Percentiles rank a stretch among this genome's conserved stretches.
Evolutionary conservation across 768 basidiomycete genomes (phyloP).

Genomic region (Russula sp.): DNA sequence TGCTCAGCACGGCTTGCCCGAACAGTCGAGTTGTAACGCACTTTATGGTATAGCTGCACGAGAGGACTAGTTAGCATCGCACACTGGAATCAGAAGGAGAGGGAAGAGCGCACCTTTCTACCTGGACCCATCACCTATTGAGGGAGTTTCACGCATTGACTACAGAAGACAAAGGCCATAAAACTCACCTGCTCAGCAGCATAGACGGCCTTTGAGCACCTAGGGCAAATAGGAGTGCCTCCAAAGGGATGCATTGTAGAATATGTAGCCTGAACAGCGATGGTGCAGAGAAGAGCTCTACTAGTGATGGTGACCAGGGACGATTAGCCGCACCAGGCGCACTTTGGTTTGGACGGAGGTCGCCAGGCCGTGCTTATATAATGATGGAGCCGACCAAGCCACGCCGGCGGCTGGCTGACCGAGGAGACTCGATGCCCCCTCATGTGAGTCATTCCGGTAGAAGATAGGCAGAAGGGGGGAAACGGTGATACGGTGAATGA

Average conservation of each 20-base stretch:
- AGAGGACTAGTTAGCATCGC: constrained; percentile 8
- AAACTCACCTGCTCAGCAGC: constrained; percentile 74
- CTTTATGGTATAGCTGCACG: constrained; percentile 73
- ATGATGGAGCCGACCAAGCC: neutral
- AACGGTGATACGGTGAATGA: neutral
- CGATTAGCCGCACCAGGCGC: neutral
- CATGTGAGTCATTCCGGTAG: neutral
- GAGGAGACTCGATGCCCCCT: neutral
- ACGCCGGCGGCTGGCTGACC: neutral
- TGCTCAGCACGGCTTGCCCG: constrained; percentile 10
- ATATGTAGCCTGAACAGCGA: neutral
- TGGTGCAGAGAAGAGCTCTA: neutral
- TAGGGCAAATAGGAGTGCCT: constrained; percentile 63
- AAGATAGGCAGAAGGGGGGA: neutral
- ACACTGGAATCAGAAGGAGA: neutral
- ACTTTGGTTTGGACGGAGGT: neutral
- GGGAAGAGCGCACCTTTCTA: constrained; percentile 54
- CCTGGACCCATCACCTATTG: constrained; percentile 76
- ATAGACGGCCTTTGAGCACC: constrained; percentile 73
- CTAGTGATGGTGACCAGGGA: neutral
- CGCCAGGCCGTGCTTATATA: constrained; percentile 1
- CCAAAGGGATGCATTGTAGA: constrained; percentile 61
- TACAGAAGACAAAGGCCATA: neutral
- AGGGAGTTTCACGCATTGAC: neutral
- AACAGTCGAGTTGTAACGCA: constrained; percentile 22